Conservation (phyloP, 441 rosid species). For the Pelargonium citronellum region DNA sequence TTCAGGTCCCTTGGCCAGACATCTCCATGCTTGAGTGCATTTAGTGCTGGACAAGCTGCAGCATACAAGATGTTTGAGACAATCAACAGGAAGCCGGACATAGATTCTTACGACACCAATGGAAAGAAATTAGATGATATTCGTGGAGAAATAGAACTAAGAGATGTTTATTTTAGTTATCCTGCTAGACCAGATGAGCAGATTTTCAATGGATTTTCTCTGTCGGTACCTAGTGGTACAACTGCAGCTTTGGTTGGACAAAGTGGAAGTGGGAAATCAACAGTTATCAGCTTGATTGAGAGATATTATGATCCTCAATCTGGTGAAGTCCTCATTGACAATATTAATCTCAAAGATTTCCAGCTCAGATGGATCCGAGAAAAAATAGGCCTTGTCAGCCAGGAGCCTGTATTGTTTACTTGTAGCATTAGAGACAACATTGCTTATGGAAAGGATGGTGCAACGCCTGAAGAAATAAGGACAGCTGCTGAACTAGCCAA, state of each 20-base stretch:
- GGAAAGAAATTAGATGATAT: constrained; percentile 49
- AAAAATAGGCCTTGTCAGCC: constrained; percentile 67
- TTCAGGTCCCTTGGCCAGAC: constrained; percentile 66
- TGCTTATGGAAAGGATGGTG: constrained; percentile 62
- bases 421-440: constrained; percentile 57
- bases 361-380: constrained; percentile 65
- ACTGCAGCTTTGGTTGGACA: constrained; percentile 72
- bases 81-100: constrained; percentile 45
- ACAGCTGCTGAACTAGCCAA: constrained; percentile 59
- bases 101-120: constrained; percentile 51
- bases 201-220: constrained; percentile 59
- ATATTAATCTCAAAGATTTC: constrained; percentile 41
- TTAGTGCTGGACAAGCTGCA: constrained; percentile 64
- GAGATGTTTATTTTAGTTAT: constrained; percentile 48
- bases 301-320: constrained; percentile 75
- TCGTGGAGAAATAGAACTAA: constrained; percentile 56
- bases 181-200: constrained; percentile 67
- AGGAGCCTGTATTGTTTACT: constrained; percentile 65
- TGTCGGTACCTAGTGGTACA: constrained; percentile 46
- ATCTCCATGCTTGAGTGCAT: constrained; percentile 55
- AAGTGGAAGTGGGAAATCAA: constrained; percentile 83
- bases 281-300: constrained; percentile 67
- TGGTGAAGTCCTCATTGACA: constrained; percentile 64
- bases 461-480: constrained; percentile 52
- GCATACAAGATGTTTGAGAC: constrained; percentile 80